Evolutionary conservation across 148 eudicot species (phyloP).

Genomic region (Euryodendron excelsum): DNA sequence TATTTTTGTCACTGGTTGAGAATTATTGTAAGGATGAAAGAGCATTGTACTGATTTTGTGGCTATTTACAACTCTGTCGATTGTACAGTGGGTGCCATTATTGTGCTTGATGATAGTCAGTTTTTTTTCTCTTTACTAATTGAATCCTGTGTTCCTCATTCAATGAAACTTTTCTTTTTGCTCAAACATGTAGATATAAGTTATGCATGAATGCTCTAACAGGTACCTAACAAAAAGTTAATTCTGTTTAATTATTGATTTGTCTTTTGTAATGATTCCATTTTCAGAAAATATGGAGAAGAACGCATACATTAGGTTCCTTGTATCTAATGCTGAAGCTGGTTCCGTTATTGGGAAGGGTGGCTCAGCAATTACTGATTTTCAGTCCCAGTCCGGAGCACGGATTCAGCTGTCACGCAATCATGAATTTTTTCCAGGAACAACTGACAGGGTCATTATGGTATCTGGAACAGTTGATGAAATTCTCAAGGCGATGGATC

Average conservation of each 20-base stretch:
- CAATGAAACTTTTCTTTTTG: neutral
- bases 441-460: constrained; percentile 89
- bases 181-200: neutral
- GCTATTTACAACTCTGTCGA: neutral
- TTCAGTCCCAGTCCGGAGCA: constrained; percentile 90
- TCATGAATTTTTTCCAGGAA: constrained; percentile 91
- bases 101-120: no score
- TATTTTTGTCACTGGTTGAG: neutral
- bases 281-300: constrained; percentile 52
- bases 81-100: neutral
- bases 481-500: constrained; percentile 77
- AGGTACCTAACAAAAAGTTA: neutral
- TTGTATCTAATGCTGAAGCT: constrained; percentile 93
- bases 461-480: constrained; percentile 75
- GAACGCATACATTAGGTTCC: constrained; percentile 69
- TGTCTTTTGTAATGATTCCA: neutral
- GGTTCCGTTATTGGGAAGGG: constrained; percentile 98
- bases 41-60: neutral
- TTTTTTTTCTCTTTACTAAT: neutral
- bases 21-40: neutral
- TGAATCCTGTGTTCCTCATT: neutral
- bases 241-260: neutral
- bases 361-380: constrained; percentile 84
- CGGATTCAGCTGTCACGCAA: constrained; percentile 96
- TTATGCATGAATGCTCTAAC: neutral